Evolutionary conservation across 352 stramenopile species (phyloP).

Genomic region (Pythium periplocum): DNA sequence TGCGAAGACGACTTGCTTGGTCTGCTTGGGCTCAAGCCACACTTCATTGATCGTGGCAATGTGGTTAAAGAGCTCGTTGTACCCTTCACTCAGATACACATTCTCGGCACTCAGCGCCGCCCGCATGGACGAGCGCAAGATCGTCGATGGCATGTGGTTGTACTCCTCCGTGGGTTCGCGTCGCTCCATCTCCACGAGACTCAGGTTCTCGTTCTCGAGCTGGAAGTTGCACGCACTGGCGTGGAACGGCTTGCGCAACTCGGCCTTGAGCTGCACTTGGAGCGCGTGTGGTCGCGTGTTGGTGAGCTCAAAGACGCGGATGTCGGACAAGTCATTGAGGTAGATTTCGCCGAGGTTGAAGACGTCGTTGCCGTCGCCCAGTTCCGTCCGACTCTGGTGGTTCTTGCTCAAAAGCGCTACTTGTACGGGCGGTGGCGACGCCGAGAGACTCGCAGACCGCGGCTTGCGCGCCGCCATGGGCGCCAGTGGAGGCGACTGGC

Average conservation of each 20-base stretch:
- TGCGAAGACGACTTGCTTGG: constrained; percentile 66
- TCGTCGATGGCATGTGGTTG: constrained; percentile 67
- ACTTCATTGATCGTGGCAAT: constrained; percentile 66
- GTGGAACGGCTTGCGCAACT: constrained; percentile 83
- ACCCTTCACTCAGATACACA: constrained; percentile 77
- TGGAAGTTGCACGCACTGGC: constrained; percentile 74
- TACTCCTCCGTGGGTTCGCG: constrained; percentile 43
- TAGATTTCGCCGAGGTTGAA: constrained; percentile 81
- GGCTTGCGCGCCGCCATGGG: constrained; percentile 4
- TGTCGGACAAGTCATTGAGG: constrained; percentile 81
- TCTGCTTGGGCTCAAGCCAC: constrained; percentile 57
- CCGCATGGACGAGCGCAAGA: constrained; percentile 65
- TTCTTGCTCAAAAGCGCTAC: constrained; percentile 67
- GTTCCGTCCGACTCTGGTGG: constrained; percentile 41
- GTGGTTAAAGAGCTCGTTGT: constrained; percentile 89
- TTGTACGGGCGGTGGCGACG: constrained; percentile 26
- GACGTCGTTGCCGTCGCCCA: constrained; percentile 41
- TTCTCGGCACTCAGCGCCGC: constrained; percentile 69
- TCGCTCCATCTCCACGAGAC: constrained; percentile 30
- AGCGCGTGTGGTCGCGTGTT: constrained; percentile 53
- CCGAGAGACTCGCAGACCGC: constrained; percentile 19
- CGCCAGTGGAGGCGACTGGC: neutral
- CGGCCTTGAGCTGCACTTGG: constrained; percentile 56
- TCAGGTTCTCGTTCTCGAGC: constrained; percentile 85
- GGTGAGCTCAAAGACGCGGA: constrained; percentile 75